These are phyloP conservation scores for Selaginella tamariscina DNA, from an alignment of 75 land plant species.

Conservation along the genomic window DNA sequence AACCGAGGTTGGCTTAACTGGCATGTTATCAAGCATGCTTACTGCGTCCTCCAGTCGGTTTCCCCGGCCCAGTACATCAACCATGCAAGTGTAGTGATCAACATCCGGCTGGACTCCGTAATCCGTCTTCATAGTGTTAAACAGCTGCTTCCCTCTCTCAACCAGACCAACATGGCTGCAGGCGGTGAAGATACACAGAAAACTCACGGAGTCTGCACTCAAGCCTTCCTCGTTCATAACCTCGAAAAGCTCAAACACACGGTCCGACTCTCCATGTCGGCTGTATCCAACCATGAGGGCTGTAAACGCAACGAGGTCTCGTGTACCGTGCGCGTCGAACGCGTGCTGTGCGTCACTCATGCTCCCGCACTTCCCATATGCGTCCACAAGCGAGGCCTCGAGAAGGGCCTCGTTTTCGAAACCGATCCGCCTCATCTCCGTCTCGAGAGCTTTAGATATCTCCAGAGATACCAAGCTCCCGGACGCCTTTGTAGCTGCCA, in stretches of 20 bases:
- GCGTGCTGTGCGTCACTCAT: constrained; percentile 4
- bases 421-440: neutral
- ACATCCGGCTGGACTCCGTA: neutral
- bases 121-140: neutral
- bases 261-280: neutral
- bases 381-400: neutral
- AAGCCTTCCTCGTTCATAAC: neutral
- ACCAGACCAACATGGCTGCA: constrained; percentile 20
- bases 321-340: neutral
- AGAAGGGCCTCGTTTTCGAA: neutral
- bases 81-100: neutral
- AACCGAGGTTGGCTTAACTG: constrained; percentile 22
- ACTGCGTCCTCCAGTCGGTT: neutral
- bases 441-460: neutral
- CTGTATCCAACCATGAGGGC: neutral
- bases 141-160: constrained; percentile 35
- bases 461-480: too few species aligned
- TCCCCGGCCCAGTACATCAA: neutral
- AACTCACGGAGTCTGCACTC: neutral
- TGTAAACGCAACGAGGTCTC: neutral
- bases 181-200: neutral
- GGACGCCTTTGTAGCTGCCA: neutral
- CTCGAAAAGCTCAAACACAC: neutral
- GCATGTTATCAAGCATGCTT: neutral
- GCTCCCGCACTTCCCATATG: constrained; percentile 6